phyloP scores from a whole-genome alignment of 148 eudicot species.

The Vaccinium corymbosum region DNA sequence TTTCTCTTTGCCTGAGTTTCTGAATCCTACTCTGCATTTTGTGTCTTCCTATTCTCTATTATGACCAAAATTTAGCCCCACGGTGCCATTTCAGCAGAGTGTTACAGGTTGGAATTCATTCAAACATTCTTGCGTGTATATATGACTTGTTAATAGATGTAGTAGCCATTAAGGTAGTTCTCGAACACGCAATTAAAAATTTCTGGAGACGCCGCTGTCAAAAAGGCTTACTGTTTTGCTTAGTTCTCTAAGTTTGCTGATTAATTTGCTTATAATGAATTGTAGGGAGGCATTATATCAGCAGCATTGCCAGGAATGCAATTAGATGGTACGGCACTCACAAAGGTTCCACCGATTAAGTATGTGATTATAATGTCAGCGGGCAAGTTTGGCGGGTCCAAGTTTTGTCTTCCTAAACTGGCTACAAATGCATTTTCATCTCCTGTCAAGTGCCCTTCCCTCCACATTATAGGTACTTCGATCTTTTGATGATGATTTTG shows the following conservation, averaged over 20 bases:
- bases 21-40: too few species aligned
- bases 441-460: constrained; percentile 32
- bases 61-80: too few species aligned
- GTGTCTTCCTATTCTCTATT: too few species aligned
- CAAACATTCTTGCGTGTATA: too few species aligned
- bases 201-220: too few species aligned
- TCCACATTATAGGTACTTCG: constrained; percentile 31
- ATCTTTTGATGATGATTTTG: background rate
- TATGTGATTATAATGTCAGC: constrained; percentile 35
- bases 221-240: background rate
- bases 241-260: background rate
- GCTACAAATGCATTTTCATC: constrained; percentile 36
- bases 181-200: too few species aligned
- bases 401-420: constrained; percentile 20
- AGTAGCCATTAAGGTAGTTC: too few species aligned
- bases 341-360: constrained; percentile 31
- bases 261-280: background rate
- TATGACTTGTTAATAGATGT: too few species aligned
- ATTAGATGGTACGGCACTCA: constrained; percentile 28
- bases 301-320: constrained; percentile 25
- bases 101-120: too few species aligned
- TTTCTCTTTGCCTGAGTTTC: too few species aligned
- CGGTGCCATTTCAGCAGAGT: too few species aligned
- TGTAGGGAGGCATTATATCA: constrained; percentile 16
- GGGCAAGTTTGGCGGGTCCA: constrained; percentile 23